phyloP scores from a whole-genome alignment of 2,329 filamentous ascomycete genomes.

The Hortaea sp. region DNA sequence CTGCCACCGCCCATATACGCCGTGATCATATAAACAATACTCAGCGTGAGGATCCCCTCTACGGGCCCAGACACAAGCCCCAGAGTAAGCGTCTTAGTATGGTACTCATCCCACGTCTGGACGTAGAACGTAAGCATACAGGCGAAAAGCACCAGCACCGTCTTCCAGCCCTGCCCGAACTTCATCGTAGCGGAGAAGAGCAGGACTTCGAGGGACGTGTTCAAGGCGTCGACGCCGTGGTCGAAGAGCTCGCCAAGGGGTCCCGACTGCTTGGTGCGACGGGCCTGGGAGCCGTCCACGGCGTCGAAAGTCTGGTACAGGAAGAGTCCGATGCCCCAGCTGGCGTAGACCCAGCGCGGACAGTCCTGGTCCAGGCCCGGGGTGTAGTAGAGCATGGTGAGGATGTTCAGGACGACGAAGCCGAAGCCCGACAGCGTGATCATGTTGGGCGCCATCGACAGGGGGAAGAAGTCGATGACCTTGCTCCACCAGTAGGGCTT shows the following conservation, averaged over 20 bases:
- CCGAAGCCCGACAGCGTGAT: slow-evolving; percentile 91
- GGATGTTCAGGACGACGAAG: slow-evolving; percentile 81
- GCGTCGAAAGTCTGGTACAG: slow-evolving; percentile 98
- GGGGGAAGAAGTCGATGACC: slow-evolving; percentile 88
- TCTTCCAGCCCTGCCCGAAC: slow-evolving; percentile 85
- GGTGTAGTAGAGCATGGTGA: slow-evolving; percentile 92
- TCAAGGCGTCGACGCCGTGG: slow-evolving; percentile 92
- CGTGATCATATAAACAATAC: slow-evolving; percentile 71
- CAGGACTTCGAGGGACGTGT: slow-evolving; percentile 86
- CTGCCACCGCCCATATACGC: slow-evolving; percentile 76
- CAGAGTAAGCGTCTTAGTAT: slow-evolving; percentile 89
- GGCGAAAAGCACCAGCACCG: slow-evolving; percentile 65
- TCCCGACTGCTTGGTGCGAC: slow-evolving; percentile 83
- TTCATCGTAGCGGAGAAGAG: slow-evolving; percentile 90
- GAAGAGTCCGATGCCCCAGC: slow-evolving; percentile 82
- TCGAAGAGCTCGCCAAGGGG: slow-evolving; percentile 95
- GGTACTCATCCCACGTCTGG: slow-evolving; percentile 98
- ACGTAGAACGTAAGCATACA: slow-evolving; percentile 87
- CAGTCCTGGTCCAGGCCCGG: slow-evolving; percentile 91
- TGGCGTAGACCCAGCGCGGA: slow-evolving; percentile 88
- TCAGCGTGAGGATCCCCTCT: slow-evolving; percentile 81
- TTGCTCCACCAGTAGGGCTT: slow-evolving; percentile 97
- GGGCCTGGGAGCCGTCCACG: slow-evolving; percentile 88
- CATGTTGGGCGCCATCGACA: slow-evolving; percentile 71
- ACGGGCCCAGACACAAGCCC: slow-evolving; percentile 90